Base-by-base conservation (phyloP, 768 basidiomycete genomes). In the Rhizopogon vinicolor region DNA sequence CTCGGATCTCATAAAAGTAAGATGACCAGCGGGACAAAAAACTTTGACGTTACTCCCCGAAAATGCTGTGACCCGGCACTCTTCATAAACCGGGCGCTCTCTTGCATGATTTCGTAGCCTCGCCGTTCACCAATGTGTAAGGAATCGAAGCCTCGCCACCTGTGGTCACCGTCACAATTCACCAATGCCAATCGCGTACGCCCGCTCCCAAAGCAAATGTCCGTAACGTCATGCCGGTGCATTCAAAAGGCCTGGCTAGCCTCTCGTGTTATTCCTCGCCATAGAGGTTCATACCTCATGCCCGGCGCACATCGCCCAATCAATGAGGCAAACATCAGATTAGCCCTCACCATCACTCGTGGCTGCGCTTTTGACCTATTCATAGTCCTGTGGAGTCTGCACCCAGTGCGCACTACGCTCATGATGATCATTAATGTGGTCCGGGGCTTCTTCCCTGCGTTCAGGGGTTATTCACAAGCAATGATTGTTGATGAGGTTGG, bases 401-500 rank as follows among this genome's bases (percentile, higher is more conserved):
- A 91, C 61, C 90, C 89, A 35, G 61, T 84, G 46, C 80, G 89
- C 56, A 84, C 87, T 19, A 74, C 80, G n/a, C 73, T 88, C 53
- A 85, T 92, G 83, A 72, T 91, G 68, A 54, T 78, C 56, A 72
- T 91, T 60, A 87, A 90, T 68, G 70, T 91, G 51, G 62, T 85
- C 55, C 81, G 88, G 61, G 91, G 89, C 58, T 72, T 87, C 56
- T 84, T 91, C 65, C 90, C 90, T 37, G 91, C 89, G 9, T 87
- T 88, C 69, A 82, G 88, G 71, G 86, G 88, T 58, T 92, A 90
- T 74, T 91, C 91, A 8, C 91, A 92, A 78, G 89, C 89, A 52
- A 72, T 89, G 68, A 88, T 92, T 61, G 84, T 92, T 60, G 86
- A 93, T 71, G 89, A 93, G 81, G 90, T 87, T 52, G 35, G 84